Conservation (phyloP, 225 moss, liverwort and hornwort species). For the Lunularia cruciata region DNA sequence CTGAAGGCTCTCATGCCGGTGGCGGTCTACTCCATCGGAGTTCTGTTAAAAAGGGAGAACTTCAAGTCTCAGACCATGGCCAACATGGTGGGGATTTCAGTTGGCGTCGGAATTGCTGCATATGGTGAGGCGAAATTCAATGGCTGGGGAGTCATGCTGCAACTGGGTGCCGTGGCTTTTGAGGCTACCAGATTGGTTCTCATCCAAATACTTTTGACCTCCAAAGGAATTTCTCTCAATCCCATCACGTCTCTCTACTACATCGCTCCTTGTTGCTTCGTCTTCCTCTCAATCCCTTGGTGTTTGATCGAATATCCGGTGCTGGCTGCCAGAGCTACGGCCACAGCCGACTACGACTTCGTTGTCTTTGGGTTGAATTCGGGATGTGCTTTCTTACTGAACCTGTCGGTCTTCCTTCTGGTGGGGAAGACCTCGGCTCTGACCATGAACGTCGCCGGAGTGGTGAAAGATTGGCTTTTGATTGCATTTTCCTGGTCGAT, state of each 20-base stretch:
- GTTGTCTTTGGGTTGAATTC: slow-evolving; percentile 57
- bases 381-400: slow-evolving; percentile 53
- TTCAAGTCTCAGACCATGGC: slow-evolving; percentile 62
- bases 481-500: slow-evolving; percentile 62
- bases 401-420: slow-evolving; percentile 57
- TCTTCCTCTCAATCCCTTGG: slow-evolving; percentile 57
- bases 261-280: slow-evolving; percentile 58
- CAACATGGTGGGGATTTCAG: slow-evolving; percentile 56
- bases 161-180: slow-evolving; percentile 54
- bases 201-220: slow-evolving; percentile 57
- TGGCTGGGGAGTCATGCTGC: slow-evolving; percentile 53
- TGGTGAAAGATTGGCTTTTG: slow-evolving; percentile 62
- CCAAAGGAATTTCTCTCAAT: slow-evolving; percentile 60
- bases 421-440: slow-evolving; percentile 67
- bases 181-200: slow-evolving; percentile 57
- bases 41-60: slow-evolving; percentile 53
- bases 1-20: slow-evolving; percentile 66
- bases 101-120: slow-evolving; percentile 62
- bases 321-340: slow-evolving; percentile 19
- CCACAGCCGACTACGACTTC: slow-evolving; percentile 43
- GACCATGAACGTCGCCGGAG: slow-evolving; percentile 64
- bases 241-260: slow-evolving; percentile 63
- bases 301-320: slow-evolving; percentile 43
- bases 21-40: slow-evolving; percentile 56
- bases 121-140: slow-evolving; percentile 62